These are phyloP conservation scores for Podaxis mareebaensis DNA, from an alignment of 768 basidiomycete species.

Conservation along the genomic window DNA sequence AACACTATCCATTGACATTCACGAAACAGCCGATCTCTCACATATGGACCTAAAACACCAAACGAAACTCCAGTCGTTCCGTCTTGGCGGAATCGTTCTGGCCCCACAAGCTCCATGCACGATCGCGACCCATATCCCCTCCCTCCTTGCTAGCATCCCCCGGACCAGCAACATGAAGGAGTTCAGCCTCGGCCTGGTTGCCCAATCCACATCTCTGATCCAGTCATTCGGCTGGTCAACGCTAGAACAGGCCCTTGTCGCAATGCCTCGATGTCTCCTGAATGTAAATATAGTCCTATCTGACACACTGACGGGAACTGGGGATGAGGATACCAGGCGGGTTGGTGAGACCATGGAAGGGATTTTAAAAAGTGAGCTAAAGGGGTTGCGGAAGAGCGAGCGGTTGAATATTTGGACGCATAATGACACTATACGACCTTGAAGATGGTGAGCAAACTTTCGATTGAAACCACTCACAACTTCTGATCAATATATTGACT, in stretches of 20 bases:
- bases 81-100: background rate
- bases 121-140: background rate
- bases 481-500: background rate
- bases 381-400: background rate
- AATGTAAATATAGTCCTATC: background rate
- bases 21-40: conserved; percentile 1
- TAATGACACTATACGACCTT: background rate
- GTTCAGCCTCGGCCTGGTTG: background rate
- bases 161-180: background rate
- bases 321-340: background rate
- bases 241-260: background rate
- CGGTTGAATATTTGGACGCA: background rate
- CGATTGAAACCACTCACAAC: background rate
- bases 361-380: background rate
- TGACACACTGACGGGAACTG: background rate
- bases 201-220: background rate
- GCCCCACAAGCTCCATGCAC: background rate
- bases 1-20: background rate
- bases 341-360: background rate
- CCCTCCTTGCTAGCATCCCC: conserved; percentile 2
- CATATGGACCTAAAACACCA: conserved; percentile 4
- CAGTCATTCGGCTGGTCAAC: background rate
- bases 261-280: background rate
- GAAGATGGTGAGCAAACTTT: background rate
- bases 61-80: background rate